Percentiles rank a stretch among this genome's conserved stretches.
phyloP scores from a whole-genome alignment of 2,329 filamentous ascomycete genomes.

The Chrysoporthe austroafricana region DNA sequence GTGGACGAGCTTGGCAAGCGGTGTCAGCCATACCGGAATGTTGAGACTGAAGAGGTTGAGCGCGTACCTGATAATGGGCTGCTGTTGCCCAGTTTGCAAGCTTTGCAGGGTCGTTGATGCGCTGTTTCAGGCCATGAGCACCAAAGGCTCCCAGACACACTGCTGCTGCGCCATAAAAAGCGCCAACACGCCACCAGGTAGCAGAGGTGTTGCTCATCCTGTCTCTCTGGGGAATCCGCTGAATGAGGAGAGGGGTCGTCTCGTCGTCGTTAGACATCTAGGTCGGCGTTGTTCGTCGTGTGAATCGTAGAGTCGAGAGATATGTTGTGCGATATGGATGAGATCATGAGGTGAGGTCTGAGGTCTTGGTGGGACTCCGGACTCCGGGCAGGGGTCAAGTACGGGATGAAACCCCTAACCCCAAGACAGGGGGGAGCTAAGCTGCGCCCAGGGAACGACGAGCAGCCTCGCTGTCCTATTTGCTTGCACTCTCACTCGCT shows the following conservation, averaged over 20 bases:
- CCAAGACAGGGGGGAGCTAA: background rate
- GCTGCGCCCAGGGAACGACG: background rate
- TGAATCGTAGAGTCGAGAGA: background rate
- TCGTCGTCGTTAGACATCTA: constrained; percentile 7
- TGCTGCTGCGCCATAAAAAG: constrained; percentile 63
- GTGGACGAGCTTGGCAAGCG: constrained; percentile 58
- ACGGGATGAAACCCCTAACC: background rate
- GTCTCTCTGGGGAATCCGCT: background rate
- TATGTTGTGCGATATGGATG: background rate
- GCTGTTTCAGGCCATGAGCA: constrained; percentile 67
- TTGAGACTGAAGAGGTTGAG: background rate
- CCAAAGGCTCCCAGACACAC: constrained; percentile 69
- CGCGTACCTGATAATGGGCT: constrained; percentile 66
- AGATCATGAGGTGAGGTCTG: background rate
- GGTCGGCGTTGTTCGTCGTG: background rate
- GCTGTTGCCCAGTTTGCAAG: constrained; percentile 67
- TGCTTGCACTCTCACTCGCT: background rate
- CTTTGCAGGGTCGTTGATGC: constrained; percentile 60
- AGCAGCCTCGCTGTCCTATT: constrained; percentile 3
- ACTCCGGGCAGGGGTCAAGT: background rate
- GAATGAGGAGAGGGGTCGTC: constrained; percentile 7
- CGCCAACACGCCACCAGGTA: constrained; percentile 62
- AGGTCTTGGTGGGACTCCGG: background rate
- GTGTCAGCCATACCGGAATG: background rate
- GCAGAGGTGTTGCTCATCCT: constrained; percentile 39